phyloP scores from a whole-genome alignment of 2,329 filamentous ascomycete species.

The Cordyceps pruinosa region DNA sequence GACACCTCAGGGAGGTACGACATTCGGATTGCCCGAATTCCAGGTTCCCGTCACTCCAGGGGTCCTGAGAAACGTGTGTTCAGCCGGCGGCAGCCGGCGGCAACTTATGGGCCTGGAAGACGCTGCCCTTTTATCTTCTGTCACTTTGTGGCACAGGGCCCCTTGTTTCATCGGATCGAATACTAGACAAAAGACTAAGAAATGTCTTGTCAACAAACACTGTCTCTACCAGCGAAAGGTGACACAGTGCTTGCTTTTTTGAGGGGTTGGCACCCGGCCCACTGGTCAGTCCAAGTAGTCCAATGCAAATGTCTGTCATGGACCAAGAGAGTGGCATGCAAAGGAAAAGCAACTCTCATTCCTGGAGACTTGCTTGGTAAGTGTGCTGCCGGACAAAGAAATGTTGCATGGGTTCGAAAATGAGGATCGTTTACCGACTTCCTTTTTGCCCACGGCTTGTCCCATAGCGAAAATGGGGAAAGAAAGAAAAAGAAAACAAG shows the following conservation, averaged over 20 bases:
- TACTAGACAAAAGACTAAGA: background rate
- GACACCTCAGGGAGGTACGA: background rate
- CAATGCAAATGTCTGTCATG: background rate
- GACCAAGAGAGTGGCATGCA: background rate
- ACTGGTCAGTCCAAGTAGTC: background rate
- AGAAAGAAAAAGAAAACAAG: background rate
- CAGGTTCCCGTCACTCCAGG: background rate
- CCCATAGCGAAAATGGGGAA: background rate
- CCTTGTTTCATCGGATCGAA: background rate
- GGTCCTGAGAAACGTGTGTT: background rate
- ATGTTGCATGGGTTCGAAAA: background rate
- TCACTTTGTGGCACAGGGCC: background rate
- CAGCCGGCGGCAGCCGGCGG: background rate
- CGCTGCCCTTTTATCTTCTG: background rate
- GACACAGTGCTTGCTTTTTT: constrained; percentile 5
- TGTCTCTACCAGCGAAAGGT: background rate
- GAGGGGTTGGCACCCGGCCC: constrained; percentile 5
- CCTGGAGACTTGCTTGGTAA: background rate
- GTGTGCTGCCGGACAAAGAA: background rate
- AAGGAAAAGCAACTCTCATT: constrained; percentile 4
- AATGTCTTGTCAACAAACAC: background rate
- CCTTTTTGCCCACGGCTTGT: background rate
- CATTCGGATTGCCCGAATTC: background rate
- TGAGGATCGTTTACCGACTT: background rate
- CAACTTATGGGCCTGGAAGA: background rate